These are phyloP conservation scores for Naegleria gruberi DNA, from an alignment of 208 protist species.

Conservation along the genomic window DNA sequence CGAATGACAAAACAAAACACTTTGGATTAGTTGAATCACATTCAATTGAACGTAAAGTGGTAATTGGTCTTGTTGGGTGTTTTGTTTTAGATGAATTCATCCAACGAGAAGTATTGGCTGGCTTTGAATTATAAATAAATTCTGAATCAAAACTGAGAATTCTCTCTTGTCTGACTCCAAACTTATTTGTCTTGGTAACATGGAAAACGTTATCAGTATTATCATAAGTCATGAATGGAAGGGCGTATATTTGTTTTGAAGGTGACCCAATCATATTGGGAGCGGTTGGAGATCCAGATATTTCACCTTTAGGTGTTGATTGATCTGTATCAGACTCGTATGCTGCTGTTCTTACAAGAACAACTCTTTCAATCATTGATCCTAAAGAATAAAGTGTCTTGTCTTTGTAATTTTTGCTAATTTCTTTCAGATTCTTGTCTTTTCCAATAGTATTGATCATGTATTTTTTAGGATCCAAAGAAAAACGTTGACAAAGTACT, in stretches of 20 bases:
- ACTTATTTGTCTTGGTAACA: constrained; percentile 20
- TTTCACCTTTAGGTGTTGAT: not conserved
- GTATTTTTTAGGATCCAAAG: not conserved
- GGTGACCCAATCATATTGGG: not conserved
- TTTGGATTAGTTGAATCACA: not conserved
- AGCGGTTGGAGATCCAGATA: not conserved
- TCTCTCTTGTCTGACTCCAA: constrained; percentile 10
- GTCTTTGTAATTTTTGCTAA: not conserved
- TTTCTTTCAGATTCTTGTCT: not conserved
- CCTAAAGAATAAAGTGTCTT: not conserved
- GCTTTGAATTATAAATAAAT: not conserved
- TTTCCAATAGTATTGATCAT: not conserved
- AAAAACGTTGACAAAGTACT: not conserved
- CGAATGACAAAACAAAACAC: not conserved
- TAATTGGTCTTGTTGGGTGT: not conserved
- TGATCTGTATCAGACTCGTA: not conserved
- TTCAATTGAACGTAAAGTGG: not conserved
- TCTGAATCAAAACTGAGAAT: not conserved
- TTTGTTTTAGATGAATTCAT: not conserved
- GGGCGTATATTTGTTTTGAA: not conserved
- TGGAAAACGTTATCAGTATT: not conserved
- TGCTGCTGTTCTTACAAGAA: not conserved
- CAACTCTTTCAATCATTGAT: not conserved
- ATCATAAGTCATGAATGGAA: not conserved
- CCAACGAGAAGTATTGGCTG: not conserved